Base-by-base conservation (phyloP, 1,284 basidiomycete species). In the Pterulicium gracile region DNA sequence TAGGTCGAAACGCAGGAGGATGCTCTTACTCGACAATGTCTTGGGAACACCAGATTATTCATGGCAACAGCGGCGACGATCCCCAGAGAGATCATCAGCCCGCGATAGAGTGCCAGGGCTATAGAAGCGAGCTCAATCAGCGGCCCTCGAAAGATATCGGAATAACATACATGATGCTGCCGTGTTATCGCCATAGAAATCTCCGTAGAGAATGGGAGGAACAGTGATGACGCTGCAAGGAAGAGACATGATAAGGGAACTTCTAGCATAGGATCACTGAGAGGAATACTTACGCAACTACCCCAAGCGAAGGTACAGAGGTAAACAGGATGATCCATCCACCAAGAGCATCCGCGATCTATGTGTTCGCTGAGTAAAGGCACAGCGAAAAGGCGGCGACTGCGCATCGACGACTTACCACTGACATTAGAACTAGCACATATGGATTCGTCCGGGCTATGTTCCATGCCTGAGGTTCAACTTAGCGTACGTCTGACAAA, bases 11-110 rank as follows among this genome's bases (percentile, higher is more conserved):
- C n/a, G 17, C 41, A 42, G 21, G 27, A 24, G 4, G 24, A 3
- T 0, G 51, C 62, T n/a, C n/a, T 21, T 52, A 74, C 72, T 46
- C 72, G 59, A 52, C 68, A 68, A 53, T 75, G 70, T 34, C 69
- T 61, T 43, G 72, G 73, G 50, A 70, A 75, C 4, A 75, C 46
- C 3, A 72, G 43, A 27, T 64, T 67, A 51, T 73, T 75, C 58
- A 72, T 60, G 17, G 66, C 40, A 10, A 75, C 51, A 2, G 73
- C 73, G 3, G 64, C 64, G 20, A 74, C 51, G 45, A 75, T 72
- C 13, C 73, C 72, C 20, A 62, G 58, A 24, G 61, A 60, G 32
- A 75, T 75, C 61, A 68, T 66, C 1, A 59, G 50, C 17, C 62
- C 66, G 41, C 72, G 62, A 21, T 65, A 56, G 13, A 61, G 51